Evolutionary conservation across 129 eudicot genomes (phyloP), one percentile per base, ranked within the genome.

Genomic region (Artemisia annua): DNA sequence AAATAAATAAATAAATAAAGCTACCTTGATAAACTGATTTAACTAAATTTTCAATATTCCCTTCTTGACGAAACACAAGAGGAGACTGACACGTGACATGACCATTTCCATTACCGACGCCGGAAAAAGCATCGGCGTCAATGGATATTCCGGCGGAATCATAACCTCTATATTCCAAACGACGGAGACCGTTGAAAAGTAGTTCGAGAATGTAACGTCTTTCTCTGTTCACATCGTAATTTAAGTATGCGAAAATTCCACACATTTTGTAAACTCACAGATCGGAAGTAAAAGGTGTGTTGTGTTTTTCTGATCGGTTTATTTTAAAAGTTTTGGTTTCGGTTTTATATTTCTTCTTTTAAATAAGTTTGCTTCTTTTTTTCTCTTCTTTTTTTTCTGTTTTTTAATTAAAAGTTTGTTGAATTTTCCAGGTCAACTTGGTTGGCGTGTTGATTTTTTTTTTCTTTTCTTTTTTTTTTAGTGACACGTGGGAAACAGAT

Each of bases 121-220:
- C 69, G 75, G 54, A 48, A 46, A 70, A 22, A 7, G 72, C 48
- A 26, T 82, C 49, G 59, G 78, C 69, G 72, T 92, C 96, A 22
- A 92, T 82, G n/a, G 95, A 87, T 49, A 92, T 85, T 1, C 98
- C 96, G 35, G 98, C 94, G 53, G 98, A 92, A 85, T 92, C 98
- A 60, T 92, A 92, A 7, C 98, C 98, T 50, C 98, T 79, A 81
- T 89, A 89, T 85, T 92, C 98, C 79, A 92, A 81, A 48, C 98
- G 96, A 13, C 96, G 81, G 10, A 89, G 86, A 18, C 98, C 98
- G 66, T 92, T 87, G 71, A 92, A 89, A 35, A 92, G 88, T 2
- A 92, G 79, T 65, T 92, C 88, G 3, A 92, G 59, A 20, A 92
- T 89, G 84, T 87, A 87, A 10, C 95, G 84, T 22, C 98, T 82